Percentiles rank a stretch among this genome's conserved stretches.
These are phyloP conservation scores for Calycina herbarum DNA, from an alignment of 2,329 filamentous ascomycete genomes.

Conservation along the genomic window DNA sequence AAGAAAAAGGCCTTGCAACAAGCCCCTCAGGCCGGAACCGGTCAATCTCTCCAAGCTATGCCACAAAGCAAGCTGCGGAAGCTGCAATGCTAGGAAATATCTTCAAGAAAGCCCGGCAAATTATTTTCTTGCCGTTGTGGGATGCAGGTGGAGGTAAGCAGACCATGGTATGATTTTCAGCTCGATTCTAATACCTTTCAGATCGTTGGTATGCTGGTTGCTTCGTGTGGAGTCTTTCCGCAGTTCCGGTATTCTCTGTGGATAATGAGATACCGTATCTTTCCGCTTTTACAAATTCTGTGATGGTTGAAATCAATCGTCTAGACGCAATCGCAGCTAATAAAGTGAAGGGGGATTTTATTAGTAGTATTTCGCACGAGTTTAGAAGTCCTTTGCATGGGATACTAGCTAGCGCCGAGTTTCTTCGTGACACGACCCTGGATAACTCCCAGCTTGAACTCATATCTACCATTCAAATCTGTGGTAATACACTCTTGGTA, in stretches of 20 bases:
- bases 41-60: conserved; percentile 17
- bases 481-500: conserved; percentile 47
- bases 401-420: conserved; percentile 52
- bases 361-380: conserved; percentile 50
- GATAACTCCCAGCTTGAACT: conserved; percentile 47
- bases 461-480: conserved; percentile 49
- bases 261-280: conserved; percentile 49
- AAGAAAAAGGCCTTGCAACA: conserved; percentile 1
- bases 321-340: conserved; percentile 43
- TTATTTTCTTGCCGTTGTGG: conserved; percentile 36
- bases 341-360: conserved; percentile 53
- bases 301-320: conserved; percentile 57
- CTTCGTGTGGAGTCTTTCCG: conserved; percentile 48
- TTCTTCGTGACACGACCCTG: conserved; percentile 49
- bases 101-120: conserved; percentile 33
- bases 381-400: conserved; percentile 61
- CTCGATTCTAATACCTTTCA: conserved; percentile 26
- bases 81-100: conserved; percentile 31
- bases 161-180: background rate
- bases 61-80: conserved; percentile 29
- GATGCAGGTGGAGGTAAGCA: conserved; percentile 32
- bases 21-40: conserved; percentile 16
- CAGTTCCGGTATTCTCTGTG: conserved; percentile 43
- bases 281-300: conserved; percentile 50
- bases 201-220: conserved; percentile 50